Percentiles rank a stretch among this genome's conserved stretches.
Conservation (phyloP, 108 stramenopile genomes). For the Skeletonema tropicum region DNA sequence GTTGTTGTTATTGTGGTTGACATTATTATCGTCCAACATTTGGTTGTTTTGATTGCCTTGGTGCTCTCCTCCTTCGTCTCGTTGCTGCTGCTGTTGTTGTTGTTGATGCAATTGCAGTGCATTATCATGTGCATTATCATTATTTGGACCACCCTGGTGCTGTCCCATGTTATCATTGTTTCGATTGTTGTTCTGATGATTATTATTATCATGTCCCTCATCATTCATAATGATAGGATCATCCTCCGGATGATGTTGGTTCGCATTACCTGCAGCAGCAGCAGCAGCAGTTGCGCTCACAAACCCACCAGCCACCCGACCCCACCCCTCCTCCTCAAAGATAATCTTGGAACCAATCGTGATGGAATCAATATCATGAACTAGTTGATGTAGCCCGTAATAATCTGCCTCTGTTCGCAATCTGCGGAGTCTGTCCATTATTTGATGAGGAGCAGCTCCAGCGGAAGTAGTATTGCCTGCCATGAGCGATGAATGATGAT, state of each 20-base stretch:
- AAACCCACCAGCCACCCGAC: constrained; percentile 43
- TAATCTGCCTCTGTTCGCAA: constrained; percentile 45
- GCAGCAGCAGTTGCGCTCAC: not conserved
- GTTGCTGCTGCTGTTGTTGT: not conserved
- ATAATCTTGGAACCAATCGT: constrained; percentile 33
- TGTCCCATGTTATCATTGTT: not conserved
- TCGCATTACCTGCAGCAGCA: not conserved
- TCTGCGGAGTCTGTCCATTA: constrained; percentile 21
- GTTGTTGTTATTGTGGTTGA: not conserved
- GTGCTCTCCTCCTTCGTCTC: not conserved
- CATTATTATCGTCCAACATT: constrained; percentile 1
- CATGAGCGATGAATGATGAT: too few species aligned
- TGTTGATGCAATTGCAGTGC: not conserved
- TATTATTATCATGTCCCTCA: too few species aligned
- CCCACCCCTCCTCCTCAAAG: constrained; percentile 28
- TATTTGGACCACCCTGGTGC: not conserved
- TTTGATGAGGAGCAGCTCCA: too few species aligned
- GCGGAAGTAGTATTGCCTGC: too few species aligned
- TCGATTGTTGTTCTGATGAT: not conserved
- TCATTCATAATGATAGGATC: not conserved
- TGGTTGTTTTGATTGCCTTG: not conserved
- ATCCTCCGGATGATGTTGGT: not conserved
- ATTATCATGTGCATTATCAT: constrained; percentile 8
- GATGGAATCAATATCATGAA: constrained; percentile 39
- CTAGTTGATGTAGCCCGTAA: constrained; percentile 41